These are phyloP conservation scores for Claviceps capensis DNA, from an alignment of 2,329 filamentous ascomycete species.

Conservation along the genomic window DNA sequence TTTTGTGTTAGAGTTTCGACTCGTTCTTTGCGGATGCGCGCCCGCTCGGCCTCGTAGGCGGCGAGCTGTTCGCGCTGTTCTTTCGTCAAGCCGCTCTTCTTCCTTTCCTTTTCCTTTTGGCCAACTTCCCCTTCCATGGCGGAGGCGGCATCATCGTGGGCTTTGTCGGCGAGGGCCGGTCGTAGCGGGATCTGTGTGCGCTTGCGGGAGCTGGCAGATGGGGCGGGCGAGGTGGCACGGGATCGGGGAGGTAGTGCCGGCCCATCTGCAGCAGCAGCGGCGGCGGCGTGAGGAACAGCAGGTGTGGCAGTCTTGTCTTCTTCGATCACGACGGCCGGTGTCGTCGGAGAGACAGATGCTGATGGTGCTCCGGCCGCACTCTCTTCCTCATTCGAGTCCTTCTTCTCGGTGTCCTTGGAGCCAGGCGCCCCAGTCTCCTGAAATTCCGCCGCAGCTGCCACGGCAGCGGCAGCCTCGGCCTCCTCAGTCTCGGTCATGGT, in stretches of 20 bases:
- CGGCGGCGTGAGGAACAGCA: slow-evolving; percentile 3
- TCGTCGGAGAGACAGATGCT: slow-evolving; percentile 8
- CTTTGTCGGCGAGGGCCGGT: slow-evolving; percentile 73
- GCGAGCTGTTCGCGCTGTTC: slow-evolving; percentile 88
- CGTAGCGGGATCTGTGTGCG: slow-evolving; percentile 55
- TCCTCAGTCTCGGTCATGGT: slow-evolving; percentile 66
- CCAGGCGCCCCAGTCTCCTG: slow-evolving; percentile 40
- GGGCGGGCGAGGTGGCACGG: slow-evolving; percentile 25
- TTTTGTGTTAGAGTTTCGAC: slow-evolving; percentile 75
- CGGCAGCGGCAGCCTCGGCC: slow-evolving; percentile 22
- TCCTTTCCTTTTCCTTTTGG: slow-evolving; percentile 66
- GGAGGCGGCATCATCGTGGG: slow-evolving; percentile 53
- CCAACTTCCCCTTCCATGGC: slow-evolving; percentile 43
- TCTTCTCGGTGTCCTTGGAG: slow-evolving; percentile 41
- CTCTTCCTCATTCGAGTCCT: slow-evolving; percentile 33
- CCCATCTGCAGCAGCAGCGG: slow-evolving; percentile 4
- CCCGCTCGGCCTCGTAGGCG: slow-evolving; percentile 77
- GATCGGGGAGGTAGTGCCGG: slow-evolving; percentile 18
- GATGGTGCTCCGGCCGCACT: slow-evolving; percentile 8
- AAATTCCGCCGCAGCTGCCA: slow-evolving; percentile 13
- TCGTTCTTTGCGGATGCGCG: slow-evolving; percentile 73
- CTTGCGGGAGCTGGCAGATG: slow-evolving; percentile 28
- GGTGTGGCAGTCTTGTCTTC: slow-evolving; percentile 19
- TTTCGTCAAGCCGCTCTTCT: slow-evolving; percentile 73
- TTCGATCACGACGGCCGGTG: slow-evolving; percentile 27